phyloP scores from a whole-genome alignment of 202 grass and related monocot species.

The Setaria italica region DNA sequence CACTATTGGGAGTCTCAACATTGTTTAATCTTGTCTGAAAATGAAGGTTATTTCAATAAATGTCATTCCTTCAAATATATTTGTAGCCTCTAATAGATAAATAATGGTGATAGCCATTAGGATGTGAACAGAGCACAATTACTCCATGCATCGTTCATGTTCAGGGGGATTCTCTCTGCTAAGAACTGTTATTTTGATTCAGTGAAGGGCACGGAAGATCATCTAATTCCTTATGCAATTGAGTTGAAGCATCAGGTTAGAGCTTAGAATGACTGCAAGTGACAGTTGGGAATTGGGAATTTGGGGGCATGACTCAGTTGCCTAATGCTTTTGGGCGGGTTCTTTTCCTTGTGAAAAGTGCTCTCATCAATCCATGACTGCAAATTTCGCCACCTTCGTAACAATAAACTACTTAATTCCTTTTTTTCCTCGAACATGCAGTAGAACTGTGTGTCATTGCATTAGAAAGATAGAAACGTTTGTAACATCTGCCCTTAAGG shows the following conservation, averaged over 20 bases:
- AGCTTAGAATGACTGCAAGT: neutral
- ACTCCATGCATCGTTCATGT: neutral
- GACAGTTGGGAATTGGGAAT: neutral
- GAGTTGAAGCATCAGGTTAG: neutral
- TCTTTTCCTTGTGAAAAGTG: neutral
- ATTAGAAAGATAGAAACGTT: no score
- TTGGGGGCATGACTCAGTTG: neutral
- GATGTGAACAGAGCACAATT: neutral
- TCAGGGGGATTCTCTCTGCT: neutral
- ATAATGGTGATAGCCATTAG: neutral
- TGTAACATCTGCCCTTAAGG: neutral
- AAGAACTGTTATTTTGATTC: conserved; percentile 1
- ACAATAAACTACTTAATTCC: neutral
- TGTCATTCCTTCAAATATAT: neutral
- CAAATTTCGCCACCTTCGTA: neutral
- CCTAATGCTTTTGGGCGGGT: neutral
- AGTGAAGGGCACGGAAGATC: neutral
- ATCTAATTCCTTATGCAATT: neutral
- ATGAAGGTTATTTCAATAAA: neutral
- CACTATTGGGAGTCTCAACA: neutral
- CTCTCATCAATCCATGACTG: neutral
- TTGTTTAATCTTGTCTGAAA: neutral
- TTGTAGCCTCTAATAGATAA: neutral
- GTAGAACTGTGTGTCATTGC: no score
- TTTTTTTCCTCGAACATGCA: no score